phyloP scores from a whole-genome alignment of 257 asterid species.

The Prunella vulgaris region DNA sequence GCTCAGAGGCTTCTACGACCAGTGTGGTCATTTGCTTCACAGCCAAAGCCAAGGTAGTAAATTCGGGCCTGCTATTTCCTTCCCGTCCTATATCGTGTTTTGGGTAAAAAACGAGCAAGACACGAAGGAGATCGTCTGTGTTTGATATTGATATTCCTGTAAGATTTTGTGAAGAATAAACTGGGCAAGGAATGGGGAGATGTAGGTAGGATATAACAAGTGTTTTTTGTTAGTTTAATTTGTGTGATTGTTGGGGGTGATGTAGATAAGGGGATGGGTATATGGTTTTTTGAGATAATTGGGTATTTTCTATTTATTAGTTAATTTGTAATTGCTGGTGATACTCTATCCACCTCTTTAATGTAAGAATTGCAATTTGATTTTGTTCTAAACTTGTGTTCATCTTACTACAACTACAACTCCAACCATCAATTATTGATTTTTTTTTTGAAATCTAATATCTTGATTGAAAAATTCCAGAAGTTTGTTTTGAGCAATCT shows the following conservation, averaged over 20 bases:
- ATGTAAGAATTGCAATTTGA: slow-evolving; percentile 26
- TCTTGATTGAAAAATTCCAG: not conserved
- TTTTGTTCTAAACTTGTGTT: not conserved
- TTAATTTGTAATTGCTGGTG: slow-evolving; percentile 11
- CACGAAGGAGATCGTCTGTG: slow-evolving; percentile 6
- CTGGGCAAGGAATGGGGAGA: slow-evolving; percentile 35
- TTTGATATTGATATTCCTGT: slow-evolving; percentile 8
- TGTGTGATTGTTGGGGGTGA: slow-evolving; percentile 48
- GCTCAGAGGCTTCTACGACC: slow-evolving; percentile 62
- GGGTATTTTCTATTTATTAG: slow-evolving; percentile 27
- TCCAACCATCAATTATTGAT: not conserved
- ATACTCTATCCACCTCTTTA: slow-evolving; percentile 21
- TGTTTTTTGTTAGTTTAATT: slow-evolving; percentile 19
- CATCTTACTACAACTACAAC: not conserved
- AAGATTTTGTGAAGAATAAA: slow-evolving; percentile 36
- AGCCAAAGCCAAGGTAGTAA: slow-evolving; percentile 47
- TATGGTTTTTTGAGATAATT: slow-evolving; percentile 32
- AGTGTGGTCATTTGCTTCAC: slow-evolving; percentile 48
- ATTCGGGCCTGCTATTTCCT: not conserved
- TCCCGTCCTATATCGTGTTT: slow-evolving; percentile 10
- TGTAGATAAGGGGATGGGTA: slow-evolving; percentile 42
- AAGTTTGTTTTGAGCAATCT: not conserved
- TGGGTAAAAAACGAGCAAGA: slow-evolving; percentile 5
- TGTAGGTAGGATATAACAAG: slow-evolving; percentile 24
- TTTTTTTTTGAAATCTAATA: too few relatives aligned